Evolutionary conservation across 1,139 yeast species (phyloP).

Genomic region (Eremothecium cymbalariae): DNA sequence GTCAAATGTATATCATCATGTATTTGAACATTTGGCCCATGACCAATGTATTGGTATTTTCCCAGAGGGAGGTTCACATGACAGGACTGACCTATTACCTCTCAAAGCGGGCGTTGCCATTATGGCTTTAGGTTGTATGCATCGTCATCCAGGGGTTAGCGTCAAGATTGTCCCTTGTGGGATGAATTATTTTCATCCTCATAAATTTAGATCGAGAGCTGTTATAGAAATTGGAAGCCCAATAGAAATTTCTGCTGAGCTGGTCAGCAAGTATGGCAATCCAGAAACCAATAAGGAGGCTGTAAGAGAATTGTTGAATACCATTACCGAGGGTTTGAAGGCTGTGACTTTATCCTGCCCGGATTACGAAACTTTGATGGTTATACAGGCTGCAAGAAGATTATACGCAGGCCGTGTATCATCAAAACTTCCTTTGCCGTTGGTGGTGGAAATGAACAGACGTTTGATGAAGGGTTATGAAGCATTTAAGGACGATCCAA

Average conservation of each 20-base stretch:
- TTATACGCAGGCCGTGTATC: constrained; percentile 71
- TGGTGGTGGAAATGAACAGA: constrained; percentile 84
- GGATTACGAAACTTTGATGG: constrained; percentile 87
- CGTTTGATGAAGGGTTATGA: constrained; percentile 74
- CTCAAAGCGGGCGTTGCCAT: constrained; percentile 96
- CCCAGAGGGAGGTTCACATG: constrained; percentile 98
- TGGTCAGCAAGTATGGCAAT: constrained; percentile 57
- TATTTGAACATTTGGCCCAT: constrained; percentile 69
- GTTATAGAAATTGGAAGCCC: constrained; percentile 93
- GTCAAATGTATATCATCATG: constrained; percentile 68
- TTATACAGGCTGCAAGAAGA: constrained; percentile 88
- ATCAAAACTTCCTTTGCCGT: constrained; percentile 64
- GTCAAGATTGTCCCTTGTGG: constrained; percentile 93
- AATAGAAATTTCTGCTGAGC: constrained; percentile 54
- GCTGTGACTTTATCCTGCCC: constrained; percentile 89
- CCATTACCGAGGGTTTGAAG: constrained; percentile 65
- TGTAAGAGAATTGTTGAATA: constrained; percentile 60
- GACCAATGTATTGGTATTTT: constrained; percentile 90
- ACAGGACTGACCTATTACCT: constrained; percentile 81
- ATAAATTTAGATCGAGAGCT: constrained; percentile 88
- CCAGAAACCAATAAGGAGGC: constrained; percentile 65
- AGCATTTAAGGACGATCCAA: constrained; percentile 63
- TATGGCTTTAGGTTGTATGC: constrained; percentile 93
- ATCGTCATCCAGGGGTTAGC: constrained; percentile 56
- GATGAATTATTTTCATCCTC: constrained; percentile 94